Percentiles rank a stretch among this genome's conserved stretches.
Evolutionary conservation across 2,329 filamentous ascomycete genomes (phyloP).

Genomic region (Hymenoscyphus occultus): DNA sequence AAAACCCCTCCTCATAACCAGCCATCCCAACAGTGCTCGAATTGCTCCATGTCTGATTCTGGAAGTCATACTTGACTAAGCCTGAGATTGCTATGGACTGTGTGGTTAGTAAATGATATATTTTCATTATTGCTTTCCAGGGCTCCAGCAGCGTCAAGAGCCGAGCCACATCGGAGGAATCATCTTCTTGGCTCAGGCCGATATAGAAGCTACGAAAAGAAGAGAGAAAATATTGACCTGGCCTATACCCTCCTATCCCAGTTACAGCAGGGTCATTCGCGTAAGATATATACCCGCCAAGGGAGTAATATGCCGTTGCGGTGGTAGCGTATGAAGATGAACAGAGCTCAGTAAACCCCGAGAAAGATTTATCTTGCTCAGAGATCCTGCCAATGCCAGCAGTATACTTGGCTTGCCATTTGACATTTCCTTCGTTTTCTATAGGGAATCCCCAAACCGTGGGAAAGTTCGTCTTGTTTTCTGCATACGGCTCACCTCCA

Average conservation of each 20-base stretch:
- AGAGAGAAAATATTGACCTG: background rate
- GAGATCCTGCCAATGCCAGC: constrained; percentile 7
- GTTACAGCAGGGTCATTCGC: background rate
- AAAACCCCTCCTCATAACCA: constrained; percentile 2
- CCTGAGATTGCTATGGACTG: constrained; percentile 7
- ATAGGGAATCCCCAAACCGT: constrained; percentile 16
- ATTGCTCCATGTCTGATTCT: constrained; percentile 13
- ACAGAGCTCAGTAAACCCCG: constrained; percentile 10
- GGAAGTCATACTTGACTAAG: constrained; percentile 15
- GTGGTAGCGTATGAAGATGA: constrained; percentile 1
- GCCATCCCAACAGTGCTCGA: constrained; percentile 6
- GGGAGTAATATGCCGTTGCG: constrained; percentile 6
- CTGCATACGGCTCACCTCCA: constrained; percentile 12
- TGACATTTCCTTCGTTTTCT: constrained; percentile 4
- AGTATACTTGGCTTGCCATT: constrained; percentile 12
- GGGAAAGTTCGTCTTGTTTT: background rate
- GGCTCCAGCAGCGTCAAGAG: background rate
- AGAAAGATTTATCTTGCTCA: background rate
- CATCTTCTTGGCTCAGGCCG: background rate
- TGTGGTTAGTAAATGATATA: background rate
- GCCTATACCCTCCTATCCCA: background rate
- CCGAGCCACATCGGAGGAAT: background rate
- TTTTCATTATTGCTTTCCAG: background rate
- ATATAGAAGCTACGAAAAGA: background rate
- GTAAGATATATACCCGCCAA: constrained; percentile 5